Conservation (phyloP, 495 filamentous ascomycete species). For the Penicillium soppii region DNA sequence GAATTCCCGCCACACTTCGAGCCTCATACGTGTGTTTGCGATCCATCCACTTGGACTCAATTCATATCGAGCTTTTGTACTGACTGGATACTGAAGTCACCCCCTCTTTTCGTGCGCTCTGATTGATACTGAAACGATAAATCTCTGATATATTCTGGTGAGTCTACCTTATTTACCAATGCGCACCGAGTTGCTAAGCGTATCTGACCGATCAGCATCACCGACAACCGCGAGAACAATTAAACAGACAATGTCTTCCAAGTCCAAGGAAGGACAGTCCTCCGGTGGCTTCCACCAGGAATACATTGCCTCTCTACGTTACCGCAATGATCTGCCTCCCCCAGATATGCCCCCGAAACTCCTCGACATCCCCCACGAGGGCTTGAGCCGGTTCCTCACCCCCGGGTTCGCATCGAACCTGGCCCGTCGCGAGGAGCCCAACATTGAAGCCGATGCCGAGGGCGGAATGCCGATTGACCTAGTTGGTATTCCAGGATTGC, state of each 20-base stretch:
- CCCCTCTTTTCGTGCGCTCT: too few species aligned
- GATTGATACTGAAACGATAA: too few species aligned
- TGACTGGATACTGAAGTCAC: not conserved
- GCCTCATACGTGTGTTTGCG: not conserved
- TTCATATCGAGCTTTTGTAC: not conserved
- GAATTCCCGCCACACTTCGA: not conserved
- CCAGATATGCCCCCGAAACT: slow-evolving; percentile 93
- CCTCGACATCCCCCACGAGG: slow-evolving; percentile 91
- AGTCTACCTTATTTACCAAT: not conserved
- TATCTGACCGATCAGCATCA: too few species aligned
- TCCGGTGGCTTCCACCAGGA: slow-evolving; percentile 82
- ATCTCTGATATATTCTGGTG: too few species aligned
- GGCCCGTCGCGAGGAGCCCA: slow-evolving; percentile 86
- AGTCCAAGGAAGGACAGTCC: slow-evolving; percentile 43
- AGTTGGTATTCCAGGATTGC: slow-evolving; percentile 89
- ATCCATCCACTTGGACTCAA: not conserved
- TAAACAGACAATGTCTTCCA: slow-evolving; percentile 30
- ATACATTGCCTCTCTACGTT: slow-evolving; percentile 92
- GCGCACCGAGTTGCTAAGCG: not conserved
- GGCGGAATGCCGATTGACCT: slow-evolving; percentile 96
- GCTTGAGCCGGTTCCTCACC: slow-evolving; percentile 81
- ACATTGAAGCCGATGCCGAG: slow-evolving; percentile 96
- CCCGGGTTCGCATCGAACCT: slow-evolving; percentile 84
- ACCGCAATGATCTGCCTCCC: slow-evolving; percentile 90
- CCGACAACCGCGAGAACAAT: not conserved